phyloP scores from a whole-genome alignment of 2,329 filamentous ascomycete genomes.

The Exophiala bonariae region DNA sequence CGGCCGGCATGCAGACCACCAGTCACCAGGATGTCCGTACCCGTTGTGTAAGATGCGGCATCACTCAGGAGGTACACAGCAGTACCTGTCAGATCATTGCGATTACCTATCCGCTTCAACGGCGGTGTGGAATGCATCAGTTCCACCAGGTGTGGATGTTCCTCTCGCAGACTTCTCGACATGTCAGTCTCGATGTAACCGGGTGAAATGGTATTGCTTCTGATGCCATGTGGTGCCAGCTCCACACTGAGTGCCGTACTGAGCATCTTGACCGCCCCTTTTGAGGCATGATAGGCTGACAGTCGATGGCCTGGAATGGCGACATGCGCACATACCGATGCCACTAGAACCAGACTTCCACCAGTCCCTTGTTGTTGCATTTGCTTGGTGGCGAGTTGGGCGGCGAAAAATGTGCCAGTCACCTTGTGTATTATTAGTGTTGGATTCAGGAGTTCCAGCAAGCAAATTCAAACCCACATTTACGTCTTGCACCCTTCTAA shows the following conservation, averaged over 20 bases:
- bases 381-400: constrained; percentile 50
- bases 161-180: constrained; percentile 42
- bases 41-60: constrained; percentile 42
- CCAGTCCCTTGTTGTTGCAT: constrained; percentile 52
- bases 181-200: constrained; percentile 45
- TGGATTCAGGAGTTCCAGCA: not conserved
- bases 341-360: constrained; percentile 24
- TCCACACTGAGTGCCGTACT: constrained; percentile 45
- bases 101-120: constrained; percentile 33
- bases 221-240: constrained; percentile 48
- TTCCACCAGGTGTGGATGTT: constrained; percentile 16
- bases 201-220: constrained; percentile 49
- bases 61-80: constrained; percentile 43
- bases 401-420: constrained; percentile 46
- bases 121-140: constrained; percentile 14
- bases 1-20: constrained; percentile 38
- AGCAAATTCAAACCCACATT: constrained; percentile 39
- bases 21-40: constrained; percentile 35
- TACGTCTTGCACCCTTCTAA: constrained; percentile 41
- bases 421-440: constrained; percentile 42
- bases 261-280: constrained; percentile 44
- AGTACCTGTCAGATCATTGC: constrained; percentile 40
- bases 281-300: constrained; percentile 37
- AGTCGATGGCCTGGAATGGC: constrained; percentile 33
- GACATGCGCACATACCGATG: constrained; percentile 19